These are phyloP conservation scores for Aspergillus nanangensis DNA, from an alignment of 495 filamentous ascomycete genomes.

Conservation along the genomic window DNA sequence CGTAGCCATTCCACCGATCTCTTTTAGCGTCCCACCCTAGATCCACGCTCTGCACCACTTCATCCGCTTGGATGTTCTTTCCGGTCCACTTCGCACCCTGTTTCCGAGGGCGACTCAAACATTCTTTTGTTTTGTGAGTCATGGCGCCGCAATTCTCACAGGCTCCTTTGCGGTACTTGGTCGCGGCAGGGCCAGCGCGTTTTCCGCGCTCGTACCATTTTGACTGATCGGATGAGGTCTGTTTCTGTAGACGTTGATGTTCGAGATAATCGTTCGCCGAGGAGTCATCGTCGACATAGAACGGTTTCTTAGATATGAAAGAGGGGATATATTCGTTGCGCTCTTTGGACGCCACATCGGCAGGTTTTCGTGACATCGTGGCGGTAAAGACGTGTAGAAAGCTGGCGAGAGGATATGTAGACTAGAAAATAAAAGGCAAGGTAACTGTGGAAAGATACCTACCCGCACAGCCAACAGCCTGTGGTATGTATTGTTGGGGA, in stretches of 20 bases:
- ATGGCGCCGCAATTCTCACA: conserved; percentile 98
- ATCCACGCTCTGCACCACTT: conserved; percentile 76
- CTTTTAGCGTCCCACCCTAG: conserved; percentile 98
- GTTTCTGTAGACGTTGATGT: conserved; percentile 86
- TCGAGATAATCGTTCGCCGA: conserved; percentile 86
- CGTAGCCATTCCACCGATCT: conserved; percentile 96
- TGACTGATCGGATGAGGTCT: conserved; percentile 51
- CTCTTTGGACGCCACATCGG: conserved; percentile 57
- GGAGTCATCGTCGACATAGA: conserved; percentile 82
- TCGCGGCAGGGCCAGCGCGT: conserved; percentile 75
- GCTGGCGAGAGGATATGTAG: neutral
- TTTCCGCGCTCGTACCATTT: conserved; percentile 90
- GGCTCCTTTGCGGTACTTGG: conserved; percentile 95
- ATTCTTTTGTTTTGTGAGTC: conserved; percentile 94
- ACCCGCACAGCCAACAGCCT: neutral
- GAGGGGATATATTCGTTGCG: conserved; percentile 98
- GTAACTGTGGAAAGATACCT: neutral
- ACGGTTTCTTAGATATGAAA: conserved; percentile 97
- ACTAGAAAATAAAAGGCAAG: neutral
- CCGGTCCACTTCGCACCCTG: conserved; percentile 91
- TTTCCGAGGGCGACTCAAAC: conserved; percentile 82
- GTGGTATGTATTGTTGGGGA: conserved; percentile 2
- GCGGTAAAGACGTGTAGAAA: neutral
- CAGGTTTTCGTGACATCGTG: conserved; percentile 50
- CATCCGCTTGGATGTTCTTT: conserved; percentile 88